A percentile compares a stretch with the other conserved stretches of the same genome.
Evolutionary conservation across 192 early-diverging fungal species (phyloP).

Genomic region (Backusella tarrabulga): DNA sequence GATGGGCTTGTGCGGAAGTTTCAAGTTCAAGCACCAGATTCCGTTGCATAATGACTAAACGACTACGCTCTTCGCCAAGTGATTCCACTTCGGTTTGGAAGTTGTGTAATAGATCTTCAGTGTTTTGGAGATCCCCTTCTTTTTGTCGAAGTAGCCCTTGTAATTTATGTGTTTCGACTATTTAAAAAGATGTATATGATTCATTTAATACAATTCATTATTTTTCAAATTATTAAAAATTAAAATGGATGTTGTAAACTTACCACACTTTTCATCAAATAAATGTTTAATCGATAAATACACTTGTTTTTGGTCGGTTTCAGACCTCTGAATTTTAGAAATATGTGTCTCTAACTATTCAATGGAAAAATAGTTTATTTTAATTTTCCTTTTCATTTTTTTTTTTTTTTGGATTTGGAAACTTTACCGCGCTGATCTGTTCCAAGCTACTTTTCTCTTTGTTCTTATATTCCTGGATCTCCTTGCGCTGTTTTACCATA

Average conservation of each 20-base stretch:
- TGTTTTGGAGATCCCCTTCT: slow-evolving; percentile 30
- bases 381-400: neutral
- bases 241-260: neutral
- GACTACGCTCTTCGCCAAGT: slow-evolving; percentile 35
- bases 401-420: neutral
- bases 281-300: slow-evolving; percentile 36
- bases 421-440: slow-evolving; percentile 39
- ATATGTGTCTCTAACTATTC: slow-evolving; percentile 39
- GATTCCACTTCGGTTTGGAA: slow-evolving; percentile 28
- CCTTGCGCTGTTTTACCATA: slow-evolving; percentile 31
- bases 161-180: slow-evolving; percentile 42
- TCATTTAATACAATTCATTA: neutral
- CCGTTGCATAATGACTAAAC: slow-evolving; percentile 28
- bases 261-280: slow-evolving; percentile 45
- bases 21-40: slow-evolving; percentile 31
- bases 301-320: slow-evolving; percentile 39
- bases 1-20: slow-evolving; percentile 32
- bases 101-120: slow-evolving; percentile 18
- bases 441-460: slow-evolving; percentile 43
- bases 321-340: slow-evolving; percentile 30
- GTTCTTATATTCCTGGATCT: slow-evolving; percentile 39
- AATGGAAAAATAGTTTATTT: neutral
- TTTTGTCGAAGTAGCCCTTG: slow-evolving; percentile 34
- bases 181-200: neutral
- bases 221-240: neutral